phyloP scores from a whole-genome alignment of 495 filamentous ascomycete species.

The Amorphotheca resinae region DNA sequence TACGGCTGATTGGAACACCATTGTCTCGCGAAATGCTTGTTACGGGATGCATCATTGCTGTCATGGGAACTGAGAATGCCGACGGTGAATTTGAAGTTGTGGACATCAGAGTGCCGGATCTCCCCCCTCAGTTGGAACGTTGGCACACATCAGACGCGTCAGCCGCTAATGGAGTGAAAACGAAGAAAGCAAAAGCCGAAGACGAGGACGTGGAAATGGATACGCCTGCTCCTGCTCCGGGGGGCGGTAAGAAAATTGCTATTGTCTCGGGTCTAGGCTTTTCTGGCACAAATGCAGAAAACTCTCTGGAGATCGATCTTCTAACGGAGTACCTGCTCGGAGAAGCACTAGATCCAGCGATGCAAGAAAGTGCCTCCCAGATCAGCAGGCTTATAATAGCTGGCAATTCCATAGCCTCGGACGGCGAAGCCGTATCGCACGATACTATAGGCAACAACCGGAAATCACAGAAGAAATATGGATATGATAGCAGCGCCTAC shows the following conservation, averaged over 20 bases:
- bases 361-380: conserved; percentile 45
- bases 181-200: conserved; percentile 25
- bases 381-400: conserved; percentile 85
- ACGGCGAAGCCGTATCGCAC: conserved; percentile 24
- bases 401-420: conserved; percentile 65
- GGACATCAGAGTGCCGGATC: conserved; percentile 74
- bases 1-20: conserved; percentile 60
- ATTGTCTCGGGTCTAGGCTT: conserved; percentile 83
- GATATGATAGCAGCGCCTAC: conserved; percentile 81
- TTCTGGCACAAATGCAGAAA: conserved; percentile 53
- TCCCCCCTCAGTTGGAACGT: conserved; percentile 66
- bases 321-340: conserved; percentile 81
- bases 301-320: conserved; percentile 61
- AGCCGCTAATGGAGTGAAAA: conserved; percentile 12
- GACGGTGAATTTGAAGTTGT: conserved; percentile 90
- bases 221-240: conserved; percentile 31
- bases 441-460: conserved; percentile 25
- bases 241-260: conserved; percentile 54
- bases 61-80: conserved; percentile 81
- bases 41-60: conserved; percentile 84
- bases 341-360: conserved; percentile 48
- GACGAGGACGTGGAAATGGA: conserved; percentile 27
- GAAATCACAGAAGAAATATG: conserved; percentile 65
- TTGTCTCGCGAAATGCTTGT: conserved; percentile 58
- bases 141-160: conserved; percentile 39